Evolutionary conservation across 768 basidiomycete species (phyloP), one percentile per base, ranked within the genome.

Genomic region (Rubroboletus pulcherrimus): DNA sequence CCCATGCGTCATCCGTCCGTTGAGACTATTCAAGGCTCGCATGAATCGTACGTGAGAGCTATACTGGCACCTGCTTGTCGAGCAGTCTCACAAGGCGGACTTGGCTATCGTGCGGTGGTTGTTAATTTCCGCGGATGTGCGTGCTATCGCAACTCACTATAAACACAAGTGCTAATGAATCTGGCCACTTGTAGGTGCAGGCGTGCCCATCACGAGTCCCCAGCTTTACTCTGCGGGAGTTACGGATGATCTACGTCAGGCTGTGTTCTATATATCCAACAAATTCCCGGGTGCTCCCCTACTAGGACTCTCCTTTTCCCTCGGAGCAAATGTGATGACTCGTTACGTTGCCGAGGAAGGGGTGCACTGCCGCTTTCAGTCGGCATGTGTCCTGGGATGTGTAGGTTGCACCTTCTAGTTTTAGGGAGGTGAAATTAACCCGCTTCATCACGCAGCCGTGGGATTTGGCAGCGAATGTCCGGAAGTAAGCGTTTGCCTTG

Each of bases 51-150:
- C 66, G 90, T 97, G 42, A 79, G 93, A 58, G 85, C 89, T 30
- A 79, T 97, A 44, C 75, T 98, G 4, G 80, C 82, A 48, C 86
- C 83, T 55, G 87, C 86, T 14, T 87, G 87, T 67, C 77, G 78
- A 30, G 80, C 89, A 29, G 78, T 85, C 7, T 78, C 81, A 40
- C 77, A 89, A 63, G 92, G 91, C n/a, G 96, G 95, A 2, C 75
- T 96, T 51, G 93, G 94, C 15, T 96, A 91, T 71, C 81, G 97
- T 54, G 95, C 83, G 5, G 87, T 89, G 12, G 93, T 98, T 9
- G 81, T 95, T 68, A 97, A 96, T 73, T 95, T 89, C 73, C 83
- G 95, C 63, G 94, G 93, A 66, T 96, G 93, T 90, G 64, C 66
- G 87, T 81, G 35, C 17, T 39, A 49, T 49, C 47, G 43, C 49